phyloP scores from a whole-genome alignment of 768 basidiomycete genomes.

The Lactarius psammicola region DNA sequence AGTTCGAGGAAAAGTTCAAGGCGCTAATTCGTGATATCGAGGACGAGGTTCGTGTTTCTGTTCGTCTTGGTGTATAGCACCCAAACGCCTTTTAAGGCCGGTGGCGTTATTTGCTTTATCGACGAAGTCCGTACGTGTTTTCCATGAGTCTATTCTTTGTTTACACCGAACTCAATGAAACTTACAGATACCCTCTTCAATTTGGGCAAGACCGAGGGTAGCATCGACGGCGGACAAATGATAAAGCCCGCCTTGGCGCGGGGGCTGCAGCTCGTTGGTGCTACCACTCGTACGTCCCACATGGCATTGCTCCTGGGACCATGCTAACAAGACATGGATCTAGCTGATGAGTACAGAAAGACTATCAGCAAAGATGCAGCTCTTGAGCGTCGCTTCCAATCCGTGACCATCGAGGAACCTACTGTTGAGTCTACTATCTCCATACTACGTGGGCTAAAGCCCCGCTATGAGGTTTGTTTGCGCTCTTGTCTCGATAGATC shows the following conservation, averaged over 20 bases:
- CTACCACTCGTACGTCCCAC: slow-evolving; percentile 70
- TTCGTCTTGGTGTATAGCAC: slow-evolving; percentile 31
- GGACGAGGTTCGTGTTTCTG: slow-evolving; percentile 53
- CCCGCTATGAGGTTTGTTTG: slow-evolving; percentile 63
- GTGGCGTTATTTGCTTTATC: slow-evolving; percentile 88
- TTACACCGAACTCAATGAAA: neutral
- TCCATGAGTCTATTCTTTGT: neutral
- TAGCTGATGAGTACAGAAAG: slow-evolving; percentile 86
- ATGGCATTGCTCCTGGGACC: neutral
- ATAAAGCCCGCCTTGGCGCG: slow-evolving; percentile 89
- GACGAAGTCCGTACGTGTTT: slow-evolving; percentile 82
- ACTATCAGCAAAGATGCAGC: slow-evolving; percentile 92
- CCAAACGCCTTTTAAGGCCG: slow-evolving; percentile 42
- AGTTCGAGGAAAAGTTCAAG: slow-evolving; percentile 94
- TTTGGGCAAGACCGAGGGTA: slow-evolving; percentile 88
- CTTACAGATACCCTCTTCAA: slow-evolving; percentile 72
- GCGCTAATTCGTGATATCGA: slow-evolving; percentile 87
- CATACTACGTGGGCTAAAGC: slow-evolving; percentile 82
- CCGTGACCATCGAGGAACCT: slow-evolving; percentile 85
- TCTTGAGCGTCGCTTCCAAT: slow-evolving; percentile 88
- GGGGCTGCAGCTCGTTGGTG: slow-evolving; percentile 85
- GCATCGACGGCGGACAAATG: slow-evolving; percentile 91
- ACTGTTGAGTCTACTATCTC: slow-evolving; percentile 81
- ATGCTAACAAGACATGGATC: neutral
- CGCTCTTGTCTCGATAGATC: too few species aligned